Evolutionary conservation across 2,329 filamentous ascomycete species (phyloP), one percentile per base, ranked within the genome.

Genomic region (Botrytis elliptica): DNA sequence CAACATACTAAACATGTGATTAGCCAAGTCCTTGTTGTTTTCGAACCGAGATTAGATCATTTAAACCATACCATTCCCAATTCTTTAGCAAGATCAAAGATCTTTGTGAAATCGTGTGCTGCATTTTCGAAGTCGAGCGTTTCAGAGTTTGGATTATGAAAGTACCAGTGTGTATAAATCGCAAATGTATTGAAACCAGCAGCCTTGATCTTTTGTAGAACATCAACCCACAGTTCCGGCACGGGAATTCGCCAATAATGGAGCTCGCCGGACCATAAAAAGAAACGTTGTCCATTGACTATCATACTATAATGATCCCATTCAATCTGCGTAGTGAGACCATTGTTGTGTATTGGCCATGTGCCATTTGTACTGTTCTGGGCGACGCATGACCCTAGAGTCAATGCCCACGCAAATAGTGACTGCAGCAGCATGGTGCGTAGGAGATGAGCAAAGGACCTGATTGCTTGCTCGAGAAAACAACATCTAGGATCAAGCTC

Each of bases 201-300:
- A 0, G 92, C 91, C 81, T 92, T 94, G 81, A 95, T 90, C 82
- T 97, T 96, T 78, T 96, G 91, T 76, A 96, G 91, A 2, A 95
- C 80, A 76, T 95, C 93, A 14, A 92, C 84, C 85, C 91, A 90
- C 4, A 92, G 82, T 36, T 84, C 84, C 4, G 88, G 86, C 2
- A 91, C 89, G 0, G 89, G 89, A 4, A 90, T 82, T 78, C 88
- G 74, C 83, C 83, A 86, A 78, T 87, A 88, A 76, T 88, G 86
- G 36, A 88, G 84, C 77, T 79, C 71, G 12, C 71, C 71, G 2
- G 71, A 42, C 71, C 71, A 73, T 33, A 73, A 38, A 14, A 69
- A 73, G 33, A 73, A 49, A 16, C 71, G 64, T n/a, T 73, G 52
- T 22, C 71, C 71, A 62, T 73, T 62, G 25, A 73, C 33, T 12